Conservation (phyloP, 495 filamentous ascomycete genomes). For the Penicillium antarcticum region DNA sequence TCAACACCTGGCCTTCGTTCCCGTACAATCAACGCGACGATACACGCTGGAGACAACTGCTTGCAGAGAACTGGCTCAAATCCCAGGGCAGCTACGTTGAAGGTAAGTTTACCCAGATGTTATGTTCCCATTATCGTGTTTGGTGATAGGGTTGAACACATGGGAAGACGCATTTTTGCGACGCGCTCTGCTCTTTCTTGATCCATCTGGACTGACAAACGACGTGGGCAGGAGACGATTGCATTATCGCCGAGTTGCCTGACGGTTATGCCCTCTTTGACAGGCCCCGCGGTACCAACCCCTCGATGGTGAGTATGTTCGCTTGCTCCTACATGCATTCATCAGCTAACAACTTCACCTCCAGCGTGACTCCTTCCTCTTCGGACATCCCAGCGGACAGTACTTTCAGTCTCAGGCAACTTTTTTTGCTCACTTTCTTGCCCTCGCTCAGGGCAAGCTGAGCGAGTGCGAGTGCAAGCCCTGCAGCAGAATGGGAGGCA, state of each 20-base stretch:
- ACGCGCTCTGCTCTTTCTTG: too few species aligned
- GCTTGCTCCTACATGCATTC: neutral
- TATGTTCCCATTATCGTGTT: neutral
- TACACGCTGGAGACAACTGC: constrained; percentile 22
- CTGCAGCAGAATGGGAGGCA: constrained; percentile 22
- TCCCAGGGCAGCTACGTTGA: constrained; percentile 26
- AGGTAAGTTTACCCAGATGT: constrained; percentile 24
- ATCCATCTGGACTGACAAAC: neutral
- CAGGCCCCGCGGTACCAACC: constrained; percentile 35
- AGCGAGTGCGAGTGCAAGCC: constrained; percentile 34
- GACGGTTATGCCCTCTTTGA: constrained; percentile 52
- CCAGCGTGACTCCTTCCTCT: constrained; percentile 52
- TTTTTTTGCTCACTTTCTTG: constrained; percentile 57
- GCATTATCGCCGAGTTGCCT: constrained; percentile 52
- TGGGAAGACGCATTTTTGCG: too few species aligned
- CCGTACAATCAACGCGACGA: constrained; percentile 18
- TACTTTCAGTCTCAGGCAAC: constrained; percentile 48
- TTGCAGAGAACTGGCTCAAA: constrained; percentile 39
- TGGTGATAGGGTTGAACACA: too few species aligned
- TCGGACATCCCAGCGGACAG: constrained; percentile 50
- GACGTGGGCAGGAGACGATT: constrained; percentile 34
- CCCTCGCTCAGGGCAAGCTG: neutral
- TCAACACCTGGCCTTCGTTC: constrained; percentile 27
- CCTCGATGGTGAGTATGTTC: constrained; percentile 29
- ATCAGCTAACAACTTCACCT: neutral